Percentiles rank a stretch among this genome's conserved stretches.
Evolutionary conservation across 1,284 basidiomycete species (phyloP).

Genomic region (Retiboletus fuscus): DNA sequence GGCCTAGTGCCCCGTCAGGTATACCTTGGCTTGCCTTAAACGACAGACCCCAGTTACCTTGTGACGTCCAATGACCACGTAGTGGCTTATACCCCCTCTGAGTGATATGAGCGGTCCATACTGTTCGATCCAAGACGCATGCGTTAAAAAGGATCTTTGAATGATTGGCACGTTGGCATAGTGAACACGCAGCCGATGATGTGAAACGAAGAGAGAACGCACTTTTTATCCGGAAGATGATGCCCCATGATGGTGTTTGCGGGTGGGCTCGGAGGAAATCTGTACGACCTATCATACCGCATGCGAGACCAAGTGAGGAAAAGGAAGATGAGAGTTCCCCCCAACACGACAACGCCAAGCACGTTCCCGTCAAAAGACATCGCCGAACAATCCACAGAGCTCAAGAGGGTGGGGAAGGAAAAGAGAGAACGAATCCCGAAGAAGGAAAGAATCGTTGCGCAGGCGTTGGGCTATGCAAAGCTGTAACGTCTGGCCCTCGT

Average conservation of each 20-base stretch:
- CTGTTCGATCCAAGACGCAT: constrained; percentile 26
- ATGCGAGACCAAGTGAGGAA: constrained; percentile 10
- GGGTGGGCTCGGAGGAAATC: constrained; percentile 30
- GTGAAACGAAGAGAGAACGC: neutral
- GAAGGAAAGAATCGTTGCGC: too few species aligned
- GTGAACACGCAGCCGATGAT: neutral
- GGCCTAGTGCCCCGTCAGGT: constrained; percentile 22
- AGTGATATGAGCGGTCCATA: constrained; percentile 31
- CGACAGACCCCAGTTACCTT: constrained; percentile 12
- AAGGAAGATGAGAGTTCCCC: constrained; percentile 13
- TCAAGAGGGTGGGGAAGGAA: neutral
- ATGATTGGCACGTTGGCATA: neutral
- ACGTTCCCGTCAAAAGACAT: constrained; percentile 7
- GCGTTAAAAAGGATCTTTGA: constrained; percentile 15
- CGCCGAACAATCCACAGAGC: neutral
- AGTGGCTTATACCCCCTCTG: constrained; percentile 9
- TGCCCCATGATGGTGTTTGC: constrained; percentile 21
- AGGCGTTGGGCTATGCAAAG: too few species aligned
- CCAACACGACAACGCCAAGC: neutral
- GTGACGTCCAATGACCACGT: constrained; percentile 33
- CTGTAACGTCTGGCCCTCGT: too few species aligned
- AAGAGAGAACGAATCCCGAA: too few species aligned
- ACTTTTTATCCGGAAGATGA: constrained; percentile 22
- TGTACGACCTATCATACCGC: neutral
- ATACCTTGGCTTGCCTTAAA: neutral